Base-by-base conservation (phyloP, 2,329 filamentous ascomycete species). In the Pseudocercospora eumusae region DNA sequence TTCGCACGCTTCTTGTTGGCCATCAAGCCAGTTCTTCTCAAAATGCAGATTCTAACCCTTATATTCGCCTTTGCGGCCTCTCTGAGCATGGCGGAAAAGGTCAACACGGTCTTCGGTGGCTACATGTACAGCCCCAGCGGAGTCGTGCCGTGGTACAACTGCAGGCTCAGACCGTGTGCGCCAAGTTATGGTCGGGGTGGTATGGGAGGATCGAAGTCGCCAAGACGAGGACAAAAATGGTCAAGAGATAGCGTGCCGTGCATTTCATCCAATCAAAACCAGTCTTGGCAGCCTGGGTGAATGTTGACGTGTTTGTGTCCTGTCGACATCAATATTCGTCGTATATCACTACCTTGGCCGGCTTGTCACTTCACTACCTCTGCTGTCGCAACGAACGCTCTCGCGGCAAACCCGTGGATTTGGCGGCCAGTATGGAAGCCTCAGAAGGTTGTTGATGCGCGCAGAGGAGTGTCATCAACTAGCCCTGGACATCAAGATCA, bases 101-200 rank as follows among this genome's bases (percentile, higher is more conserved):
- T 59, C 18, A 28, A 50, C n/a, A 42, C 45, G 6, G 27, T 53
- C 11, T 59, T 53, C 47, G 40, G 33, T 9, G 31, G 49, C 47
- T 54, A 49, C 49, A 27, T 18, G 13, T 53, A 59, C 57, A 23
- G 15, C 4, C n/a, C 28, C 9, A 21, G 53, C 25, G 45, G 57
- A 2, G 47, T 52, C 9, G 45, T 47, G 45, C 49, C 57, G 25
- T 59, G 57, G 57, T 28, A 54, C 47, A 59, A 52, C 20, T 59
- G 57, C 47, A 53, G 57, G 57, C 8, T 15, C 36, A 6, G 49
- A 59, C 28, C 47, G n/a, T n/a, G n/a, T n/a, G n/a, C n/a, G n/a
- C n/a, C n/a, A n/a, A n/a, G n/a, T n/a, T n/a, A n/a, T n/a, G n/a
- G n/a, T n/a, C n/a, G n/a, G n/a, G n/a, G n/a, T n/a, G n/a, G n/a